phyloP scores from a whole-genome alignment of 1,139 yeast genomes.

The Pichia sp. region DNA sequence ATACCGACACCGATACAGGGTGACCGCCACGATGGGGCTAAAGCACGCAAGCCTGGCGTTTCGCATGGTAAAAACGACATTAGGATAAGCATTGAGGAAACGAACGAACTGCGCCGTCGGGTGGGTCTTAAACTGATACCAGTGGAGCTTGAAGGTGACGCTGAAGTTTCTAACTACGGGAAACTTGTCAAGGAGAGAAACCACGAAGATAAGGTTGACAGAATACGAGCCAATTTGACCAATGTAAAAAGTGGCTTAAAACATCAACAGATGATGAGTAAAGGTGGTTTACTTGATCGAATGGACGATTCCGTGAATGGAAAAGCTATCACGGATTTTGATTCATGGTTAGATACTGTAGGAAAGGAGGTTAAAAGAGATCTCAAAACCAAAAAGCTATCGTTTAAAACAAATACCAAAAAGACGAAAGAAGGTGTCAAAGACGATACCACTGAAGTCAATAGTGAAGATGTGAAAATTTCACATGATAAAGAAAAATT shows the following conservation, averaged over 20 bases:
- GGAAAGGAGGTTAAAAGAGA: slow-evolving; percentile 12
- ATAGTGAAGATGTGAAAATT: slow-evolving; percentile 25
- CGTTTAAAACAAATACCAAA: slow-evolving; percentile 1
- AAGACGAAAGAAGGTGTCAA: neutral
- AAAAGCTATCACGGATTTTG: slow-evolving; percentile 9
- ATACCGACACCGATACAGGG: slow-evolving; percentile 7
- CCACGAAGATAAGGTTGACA: slow-evolving; percentile 12
- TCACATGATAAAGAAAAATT: slow-evolving; percentile 1
- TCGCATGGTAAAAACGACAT: neutral
- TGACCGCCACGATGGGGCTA: no score
- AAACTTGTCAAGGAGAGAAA: slow-evolving; percentile 2
- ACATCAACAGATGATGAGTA: slow-evolving; percentile 9
- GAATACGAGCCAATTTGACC: slow-evolving; percentile 17
- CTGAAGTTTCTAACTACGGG: slow-evolving; percentile 20
- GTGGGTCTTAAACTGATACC: slow-evolving; percentile 18
- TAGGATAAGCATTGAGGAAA: slow-evolving; percentile 19
- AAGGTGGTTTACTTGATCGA: slow-evolving; percentile 19
- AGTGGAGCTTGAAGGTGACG: slow-evolving; percentile 19
- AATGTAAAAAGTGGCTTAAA: slow-evolving; percentile 19
- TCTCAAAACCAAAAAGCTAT: slow-evolving; percentile 1
- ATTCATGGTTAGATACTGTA: slow-evolving; percentile 22
- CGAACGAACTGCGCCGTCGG: slow-evolving; percentile 18
- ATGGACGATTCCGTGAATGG: slow-evolving; percentile 7
- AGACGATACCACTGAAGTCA: neutral
- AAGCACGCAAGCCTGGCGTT: no score